Conservation (phyloP, 2,329 filamentous ascomycete genomes). For the Monilinia vaccinii-corymbosi region DNA sequence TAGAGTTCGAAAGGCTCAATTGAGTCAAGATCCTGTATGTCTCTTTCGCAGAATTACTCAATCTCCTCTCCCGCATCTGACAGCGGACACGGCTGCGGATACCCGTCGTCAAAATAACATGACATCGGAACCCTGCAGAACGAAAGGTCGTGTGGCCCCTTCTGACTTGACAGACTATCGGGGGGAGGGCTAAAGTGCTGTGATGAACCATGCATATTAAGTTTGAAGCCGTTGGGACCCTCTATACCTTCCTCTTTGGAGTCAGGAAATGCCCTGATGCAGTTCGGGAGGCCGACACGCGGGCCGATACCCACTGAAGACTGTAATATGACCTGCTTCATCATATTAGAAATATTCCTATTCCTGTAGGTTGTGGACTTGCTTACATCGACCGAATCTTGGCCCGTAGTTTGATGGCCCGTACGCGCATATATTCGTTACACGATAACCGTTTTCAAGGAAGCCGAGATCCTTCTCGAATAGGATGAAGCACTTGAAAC, state of each 20-base stretch:
- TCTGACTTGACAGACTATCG: conserved; percentile 6
- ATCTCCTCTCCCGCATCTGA: conserved; percentile 14
- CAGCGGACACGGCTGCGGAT: conserved; percentile 21
- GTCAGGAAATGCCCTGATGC: conserved; percentile 6
- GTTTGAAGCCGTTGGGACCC: conserved; percentile 8
- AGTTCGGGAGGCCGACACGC: conserved; percentile 3
- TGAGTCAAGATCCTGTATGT: conserved; percentile 1
- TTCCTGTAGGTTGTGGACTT: neutral
- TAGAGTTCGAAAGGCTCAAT: neutral
- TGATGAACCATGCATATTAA: conserved; percentile 10
- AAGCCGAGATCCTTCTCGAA: neutral
- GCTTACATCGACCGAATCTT: conserved; percentile 1
- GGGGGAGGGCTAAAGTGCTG: conserved; percentile 3
- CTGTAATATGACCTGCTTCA: conserved; percentile 1
- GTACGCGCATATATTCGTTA: neutral
- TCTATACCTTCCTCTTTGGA: conserved; percentile 10
- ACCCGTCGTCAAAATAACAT: conserved; percentile 21
- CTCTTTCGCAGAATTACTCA: conserved; percentile 6
- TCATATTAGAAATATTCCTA: neutral
- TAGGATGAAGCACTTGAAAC: neutral
- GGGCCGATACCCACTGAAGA: conserved; percentile 7
- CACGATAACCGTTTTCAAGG: neutral
- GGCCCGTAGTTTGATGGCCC: neutral
- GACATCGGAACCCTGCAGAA: conserved; percentile 26
- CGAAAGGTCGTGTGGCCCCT: conserved; percentile 13